Base-by-base conservation (phyloP, 345 rosid species). In the Punica granatum region DNA sequence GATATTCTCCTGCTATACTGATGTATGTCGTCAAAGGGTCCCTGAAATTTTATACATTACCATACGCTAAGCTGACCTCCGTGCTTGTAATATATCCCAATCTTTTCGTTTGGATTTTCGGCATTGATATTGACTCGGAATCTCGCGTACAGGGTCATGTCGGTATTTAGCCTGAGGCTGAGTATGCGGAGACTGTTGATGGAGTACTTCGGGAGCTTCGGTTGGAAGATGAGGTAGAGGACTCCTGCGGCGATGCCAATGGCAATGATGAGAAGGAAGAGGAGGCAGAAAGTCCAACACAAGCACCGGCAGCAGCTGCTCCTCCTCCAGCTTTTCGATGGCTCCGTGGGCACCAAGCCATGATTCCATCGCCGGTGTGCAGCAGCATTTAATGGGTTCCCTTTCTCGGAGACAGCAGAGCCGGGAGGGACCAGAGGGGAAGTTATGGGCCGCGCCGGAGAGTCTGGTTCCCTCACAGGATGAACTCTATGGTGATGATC, bases 71-170 rank as follows among this genome's bases (percentile, higher is more conserved):
- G 66, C 53, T 44, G 73, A 1, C 96, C 90, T 30, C 87, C 96
- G 58, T 78, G 77, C 77, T 85, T 85, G 68, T 89, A 88, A 73
- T 86, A 89, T 5, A 92, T 86, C 46, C 96, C 96, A 0, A 92
- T 85, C 43, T 81, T 88, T 56, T 82, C 44, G 81, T 92, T 89
- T 0, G 92, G 96, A 66, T 92, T 92, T 51, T 68, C 73, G 33
- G 96, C 94, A 18, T 86, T 89, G 80, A 89, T 80, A 81, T 80
- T 81, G 31, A 92, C 87, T 19, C 77, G 71, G 56, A 92, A 92
- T 67, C 71, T 72, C 1, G 96, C 92, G 0, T 84, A 84, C 13
- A 92, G 77, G 28, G 85, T 73, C 71, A 81, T 65, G 63, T 92
- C 88, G 7, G 68, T 54, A 60, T 86, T 85, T 78, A 92, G 92